A percentile compares a stretch with the other conserved stretches of the same genome.
Evolutionary conservation across 169 alveolate genomes (phyloP).

Genomic region (Amoebophrya sp.): DNA sequence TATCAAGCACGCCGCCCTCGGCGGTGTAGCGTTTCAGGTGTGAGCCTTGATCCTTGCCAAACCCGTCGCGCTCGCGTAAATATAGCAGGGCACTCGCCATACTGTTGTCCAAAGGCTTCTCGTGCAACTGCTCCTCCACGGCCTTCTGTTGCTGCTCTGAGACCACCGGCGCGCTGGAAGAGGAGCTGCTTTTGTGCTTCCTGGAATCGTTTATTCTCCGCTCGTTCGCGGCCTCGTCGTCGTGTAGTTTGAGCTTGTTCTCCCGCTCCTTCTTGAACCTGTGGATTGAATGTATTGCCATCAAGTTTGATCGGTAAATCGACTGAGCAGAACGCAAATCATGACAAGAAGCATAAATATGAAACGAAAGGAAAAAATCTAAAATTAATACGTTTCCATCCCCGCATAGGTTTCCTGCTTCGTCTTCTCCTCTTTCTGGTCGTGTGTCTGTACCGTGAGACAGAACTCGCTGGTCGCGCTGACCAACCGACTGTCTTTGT

Average conservation of each 20-base stretch:
- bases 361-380: too few relatives aligned
- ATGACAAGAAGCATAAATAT: too few relatives aligned
- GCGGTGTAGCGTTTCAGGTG: neutral
- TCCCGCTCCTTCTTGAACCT: neutral
- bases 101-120: neutral
- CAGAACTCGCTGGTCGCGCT: slow-evolving; percentile 15
- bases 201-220: too few relatives aligned
- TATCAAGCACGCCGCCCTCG: slow-evolving; percentile 6
- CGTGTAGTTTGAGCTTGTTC: neutral
- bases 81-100: neutral
- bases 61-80: neutral
- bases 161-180: too few relatives aligned
- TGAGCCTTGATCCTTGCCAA: neutral
- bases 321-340: too few relatives aligned
- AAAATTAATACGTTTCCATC: neutral
- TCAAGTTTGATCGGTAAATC: too few relatives aligned
- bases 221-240: neutral
- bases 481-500: neutral
- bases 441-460: neutral
- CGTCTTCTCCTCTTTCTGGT: neutral
- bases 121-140: slow-evolving; percentile 12
- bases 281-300: too few relatives aligned
- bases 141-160: too few relatives aligned
- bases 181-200: too few relatives aligned
- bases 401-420: neutral